Base-by-base conservation (phyloP, 345 rosid species). In the Heritiera fomes region DNA sequence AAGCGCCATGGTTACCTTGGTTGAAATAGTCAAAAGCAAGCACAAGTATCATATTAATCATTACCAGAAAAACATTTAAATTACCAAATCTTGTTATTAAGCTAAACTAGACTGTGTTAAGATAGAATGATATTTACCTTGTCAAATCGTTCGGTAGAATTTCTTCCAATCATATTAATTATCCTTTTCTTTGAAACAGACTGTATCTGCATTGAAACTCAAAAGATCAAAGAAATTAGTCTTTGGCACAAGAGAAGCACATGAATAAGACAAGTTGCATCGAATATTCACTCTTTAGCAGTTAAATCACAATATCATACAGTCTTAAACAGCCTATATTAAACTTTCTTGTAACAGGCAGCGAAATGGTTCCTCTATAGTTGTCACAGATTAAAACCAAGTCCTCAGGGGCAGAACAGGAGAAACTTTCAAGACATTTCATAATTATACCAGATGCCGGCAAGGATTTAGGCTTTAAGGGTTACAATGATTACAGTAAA, bases 81-180 rank as follows among this genome's bases (percentile, higher is more conserved):
- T 18, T 6, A 34, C 20, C 34, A n/a, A 50, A 40, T 53, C 43
- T 38, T 18, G 32, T 4, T 43, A 75, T 23, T 15, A 69, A 52
- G 20, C 5, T 38, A 59, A 18, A 77, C 38, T 41, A 60, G 45
- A 75, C 56, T 71, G 64, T 55, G 61, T 71, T 82, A 46, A 43
- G 23, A 79, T 32, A 18, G 50, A 62, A 75, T 34, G 45, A 60
- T 10, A 46, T 12, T 82, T 75, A 90, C 93, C 88, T 83, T 76
- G 75, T 90, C 93, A 53, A 84, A 81, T 61, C 84, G 81, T 82
- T 88, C 93, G 71, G 82, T 83, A 58, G 90, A 78, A 85, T 90
- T 90, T 77, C 91, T 88, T 72, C 93, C 93, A 66, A 88, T 87
- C 86, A 90, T 65, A 41, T 85, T 82, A 80, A 90, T 64, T 60